Conservation (phyloP, 768 basidiomycete species). For the Myochromella boudieri region DNA sequence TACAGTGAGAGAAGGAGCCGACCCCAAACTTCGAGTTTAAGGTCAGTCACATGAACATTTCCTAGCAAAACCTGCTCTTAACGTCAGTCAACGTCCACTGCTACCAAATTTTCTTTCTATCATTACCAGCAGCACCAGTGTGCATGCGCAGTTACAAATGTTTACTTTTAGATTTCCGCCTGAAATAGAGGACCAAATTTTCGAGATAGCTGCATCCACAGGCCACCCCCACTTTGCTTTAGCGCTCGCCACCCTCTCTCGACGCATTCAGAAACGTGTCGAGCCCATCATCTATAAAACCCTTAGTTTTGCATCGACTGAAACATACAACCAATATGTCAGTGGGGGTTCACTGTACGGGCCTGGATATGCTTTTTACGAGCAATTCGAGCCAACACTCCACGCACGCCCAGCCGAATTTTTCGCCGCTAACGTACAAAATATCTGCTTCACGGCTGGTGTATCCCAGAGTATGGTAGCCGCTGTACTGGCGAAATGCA, state of each 20-base stretch:
- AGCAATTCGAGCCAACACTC: not conserved
- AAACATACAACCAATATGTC: no score
- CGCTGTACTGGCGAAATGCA: not conserved
- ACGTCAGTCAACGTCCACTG: no score
- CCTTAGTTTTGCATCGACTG: not conserved
- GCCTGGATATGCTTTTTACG: not conserved
- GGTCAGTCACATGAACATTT: no score
- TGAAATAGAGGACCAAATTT: no score
- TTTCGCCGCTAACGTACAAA: not conserved
- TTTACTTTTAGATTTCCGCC: no score
- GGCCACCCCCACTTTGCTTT: not conserved
- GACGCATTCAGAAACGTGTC: not conserved
- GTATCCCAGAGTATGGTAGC: not conserved
- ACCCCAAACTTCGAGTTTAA: no score
- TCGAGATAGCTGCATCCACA: no score
- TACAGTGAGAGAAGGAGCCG: no score
- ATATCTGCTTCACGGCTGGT: not conserved
- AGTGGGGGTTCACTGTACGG: not conserved
- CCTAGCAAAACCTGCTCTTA: no score
- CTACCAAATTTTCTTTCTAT: no score
- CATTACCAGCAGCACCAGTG: no score
- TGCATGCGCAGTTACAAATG: no score
- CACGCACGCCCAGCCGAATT: not conserved
- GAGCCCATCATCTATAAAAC: conserved; percentile 2
- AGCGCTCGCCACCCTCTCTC: not conserved